A percentile compares a stretch with the other conserved stretches of the same genome.
These are phyloP conservation scores for Paraphoma chrysanthemicola DNA, from an alignment of 2,329 filamentous ascomycete genomes.

Conservation along the genomic window DNA sequence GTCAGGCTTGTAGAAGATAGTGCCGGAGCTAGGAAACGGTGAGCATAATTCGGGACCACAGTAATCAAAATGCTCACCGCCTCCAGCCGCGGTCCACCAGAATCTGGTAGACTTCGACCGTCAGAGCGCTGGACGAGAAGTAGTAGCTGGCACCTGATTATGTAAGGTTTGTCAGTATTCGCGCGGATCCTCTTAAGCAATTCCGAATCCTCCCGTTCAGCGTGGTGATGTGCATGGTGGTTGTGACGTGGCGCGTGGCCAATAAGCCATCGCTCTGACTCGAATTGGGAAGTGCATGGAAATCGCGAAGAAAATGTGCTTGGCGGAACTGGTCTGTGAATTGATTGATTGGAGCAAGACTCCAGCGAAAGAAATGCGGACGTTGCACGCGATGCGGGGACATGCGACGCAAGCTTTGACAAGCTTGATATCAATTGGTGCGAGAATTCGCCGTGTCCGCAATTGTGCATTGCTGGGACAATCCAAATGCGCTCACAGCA, in stretches of 20 bases:
- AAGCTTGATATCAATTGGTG: conserved; percentile 40
- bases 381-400: conserved; percentile 24
- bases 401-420: conserved; percentile 26
- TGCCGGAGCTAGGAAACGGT: conserved; percentile 53
- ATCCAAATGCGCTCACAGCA: conserved; percentile 16
- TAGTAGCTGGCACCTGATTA: conserved; percentile 76
- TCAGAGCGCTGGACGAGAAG: conserved; percentile 66
- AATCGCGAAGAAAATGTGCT: conserved; percentile 14
- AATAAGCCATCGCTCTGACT: not conserved
- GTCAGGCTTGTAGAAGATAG: conserved; percentile 78
- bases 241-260: conserved; percentile 17
- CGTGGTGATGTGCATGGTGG: not conserved
- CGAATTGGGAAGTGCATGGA: not conserved
- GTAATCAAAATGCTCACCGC: conserved; percentile 57
- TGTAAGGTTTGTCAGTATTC: conserved; percentile 29
- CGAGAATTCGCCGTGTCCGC: conserved; percentile 12
- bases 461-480: conserved; percentile 5
- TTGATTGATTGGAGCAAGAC: conserved; percentile 14
- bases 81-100: conserved; percentile 81
- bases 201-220: conserved; percentile 16
- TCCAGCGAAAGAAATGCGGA: conserved; percentile 2
- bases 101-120: conserved; percentile 71
- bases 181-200: conserved; percentile 1
- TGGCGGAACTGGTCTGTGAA: conserved; percentile 13
- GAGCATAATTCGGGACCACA: not conserved